Percentiles rank a stretch among this genome's conserved stretches.
These are phyloP conservation scores for Calonectria honghensis DNA, from an alignment of 2,329 filamentous ascomycete species.

Conservation along the genomic window DNA sequence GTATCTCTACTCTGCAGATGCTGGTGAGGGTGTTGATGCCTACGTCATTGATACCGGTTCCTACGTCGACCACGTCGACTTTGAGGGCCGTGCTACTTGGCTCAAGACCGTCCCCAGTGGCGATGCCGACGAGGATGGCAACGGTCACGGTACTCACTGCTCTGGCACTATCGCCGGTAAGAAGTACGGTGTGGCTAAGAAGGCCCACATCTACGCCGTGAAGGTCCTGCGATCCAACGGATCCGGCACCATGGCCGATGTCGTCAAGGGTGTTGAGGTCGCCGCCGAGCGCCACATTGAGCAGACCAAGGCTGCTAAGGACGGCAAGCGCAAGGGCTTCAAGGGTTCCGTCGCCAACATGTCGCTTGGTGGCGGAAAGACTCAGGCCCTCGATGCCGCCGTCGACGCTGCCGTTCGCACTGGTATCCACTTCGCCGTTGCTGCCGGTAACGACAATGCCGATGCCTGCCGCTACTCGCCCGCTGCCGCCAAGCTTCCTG, in stretches of 20 bases:
- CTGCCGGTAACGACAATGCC: slow-evolving; percentile 98
- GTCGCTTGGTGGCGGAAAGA: slow-evolving; percentile 99
- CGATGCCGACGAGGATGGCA: slow-evolving; percentile 93
- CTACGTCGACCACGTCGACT: slow-evolving; percentile 95
- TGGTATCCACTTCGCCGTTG: slow-evolving; percentile 97
- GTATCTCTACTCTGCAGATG: slow-evolving; percentile 92
- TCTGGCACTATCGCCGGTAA: slow-evolving; percentile 98
- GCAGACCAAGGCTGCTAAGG: slow-evolving; percentile 86
- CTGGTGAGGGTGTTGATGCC: slow-evolving; percentile 97
- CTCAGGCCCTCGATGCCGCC: slow-evolving; percentile 89
- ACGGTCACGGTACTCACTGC: slow-evolving; percentile 99
- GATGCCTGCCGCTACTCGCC: slow-evolving; percentile 99
- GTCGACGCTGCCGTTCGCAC: slow-evolving; percentile 95
- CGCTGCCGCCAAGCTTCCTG: slow-evolving; percentile 90
- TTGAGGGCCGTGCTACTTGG: slow-evolving; percentile 96
- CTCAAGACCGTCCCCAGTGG: slow-evolving; percentile 94
- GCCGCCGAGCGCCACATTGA: slow-evolving; percentile 87
- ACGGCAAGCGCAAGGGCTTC: slow-evolving; percentile 94
- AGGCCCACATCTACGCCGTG: slow-evolving; percentile 96
- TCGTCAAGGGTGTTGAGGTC: slow-evolving; percentile 98
- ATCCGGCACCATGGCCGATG: slow-evolving; percentile 98
- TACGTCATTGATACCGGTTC: slow-evolving; percentile 99
- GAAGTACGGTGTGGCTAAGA: slow-evolving; percentile 99
- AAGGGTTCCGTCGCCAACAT: slow-evolving; percentile 99
- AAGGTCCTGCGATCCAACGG: slow-evolving; percentile 99